A percentile compares a stretch with the other conserved stretches of the same genome.
phyloP scores from a whole-genome alignment of 495 filamentous ascomycete genomes.

The Aspergillus panamensis region DNA sequence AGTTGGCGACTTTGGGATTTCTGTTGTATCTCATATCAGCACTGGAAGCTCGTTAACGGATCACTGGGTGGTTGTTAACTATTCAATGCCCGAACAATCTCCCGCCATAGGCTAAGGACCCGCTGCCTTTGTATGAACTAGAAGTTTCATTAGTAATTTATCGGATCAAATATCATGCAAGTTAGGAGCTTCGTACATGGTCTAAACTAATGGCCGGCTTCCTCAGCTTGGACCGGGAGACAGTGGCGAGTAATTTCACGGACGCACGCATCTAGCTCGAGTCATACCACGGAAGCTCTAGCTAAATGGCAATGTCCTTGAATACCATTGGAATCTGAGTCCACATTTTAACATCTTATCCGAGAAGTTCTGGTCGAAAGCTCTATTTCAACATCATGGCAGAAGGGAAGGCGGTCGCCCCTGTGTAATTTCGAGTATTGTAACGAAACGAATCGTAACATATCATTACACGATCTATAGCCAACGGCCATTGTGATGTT shows the following conservation, averaged over 20 bases:
- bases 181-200: slow-evolving; percentile 32
- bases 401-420: slow-evolving; percentile 20
- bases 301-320: background rate
- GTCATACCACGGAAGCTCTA: slow-evolving; percentile 14
- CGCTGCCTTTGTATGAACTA: slow-evolving; percentile 45
- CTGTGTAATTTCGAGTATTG: background rate
- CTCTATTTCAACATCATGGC: background rate
- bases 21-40: slow-evolving; percentile 19
- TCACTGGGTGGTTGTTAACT: slow-evolving; percentile 25
- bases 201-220: slow-evolving; percentile 41
- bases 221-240: slow-evolving; percentile 36
- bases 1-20: slow-evolving; percentile 45
- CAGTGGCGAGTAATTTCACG: slow-evolving; percentile 27
- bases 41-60: background rate
- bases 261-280: slow-evolving; percentile 29
- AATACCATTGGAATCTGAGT: background rate
- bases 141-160: slow-evolving; percentile 15
- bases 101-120: slow-evolving; percentile 39
- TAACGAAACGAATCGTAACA: slow-evolving; percentile 1
- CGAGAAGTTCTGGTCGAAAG: too few species aligned
- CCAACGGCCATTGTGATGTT: too few species aligned
- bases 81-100: slow-evolving; percentile 38
- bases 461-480: background rate
- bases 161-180: background rate
- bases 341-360: too few species aligned